phyloP scores from a whole-genome alignment of 345 rosid genomes.

The Kandelia obovata region DNA sequence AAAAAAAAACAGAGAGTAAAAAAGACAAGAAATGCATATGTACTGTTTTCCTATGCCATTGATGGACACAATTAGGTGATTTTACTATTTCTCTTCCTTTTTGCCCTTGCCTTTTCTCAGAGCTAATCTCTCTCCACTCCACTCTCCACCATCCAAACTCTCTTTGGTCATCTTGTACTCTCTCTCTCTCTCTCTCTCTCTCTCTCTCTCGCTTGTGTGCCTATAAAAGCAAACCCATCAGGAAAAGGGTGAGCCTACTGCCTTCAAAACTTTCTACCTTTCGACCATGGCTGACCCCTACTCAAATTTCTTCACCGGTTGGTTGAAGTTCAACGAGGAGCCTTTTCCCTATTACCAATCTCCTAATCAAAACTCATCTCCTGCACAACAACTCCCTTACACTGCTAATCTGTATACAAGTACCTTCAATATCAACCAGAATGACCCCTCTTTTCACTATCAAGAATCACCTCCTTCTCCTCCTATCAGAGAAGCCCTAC shows the following conservation, averaged over 20 bases:
- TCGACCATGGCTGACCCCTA: slow-evolving; percentile 78
- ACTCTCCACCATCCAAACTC: slow-evolving; percentile 39
- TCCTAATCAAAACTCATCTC: slow-evolving; percentile 19
- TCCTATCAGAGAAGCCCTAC: slow-evolving; percentile 83
- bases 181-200: slow-evolving; percentile 31
- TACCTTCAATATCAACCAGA: slow-evolving; percentile 12
- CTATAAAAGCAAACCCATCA: slow-evolving; percentile 57
- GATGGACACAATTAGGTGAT: neutral
- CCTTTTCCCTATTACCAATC: slow-evolving; percentile 23
- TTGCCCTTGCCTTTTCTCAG: slow-evolving; percentile 41
- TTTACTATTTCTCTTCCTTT: slow-evolving; percentile 15
- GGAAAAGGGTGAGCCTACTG: slow-evolving; percentile 29
- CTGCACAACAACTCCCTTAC: slow-evolving; percentile 16
- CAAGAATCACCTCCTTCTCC: slow-evolving; percentile 67
- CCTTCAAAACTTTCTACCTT: slow-evolving; percentile 23
- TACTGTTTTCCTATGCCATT: slow-evolving; percentile 4
- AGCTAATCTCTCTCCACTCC: neutral
- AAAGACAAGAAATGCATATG: too few relatives aligned
- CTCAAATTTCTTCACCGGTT: slow-evolving; percentile 62
- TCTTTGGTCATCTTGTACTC: slow-evolving; percentile 44
- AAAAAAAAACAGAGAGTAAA: neutral
- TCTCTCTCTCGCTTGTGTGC: slow-evolving; percentile 24
- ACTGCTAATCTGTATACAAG: slow-evolving; percentile 16
- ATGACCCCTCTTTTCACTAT: slow-evolving; percentile 18
- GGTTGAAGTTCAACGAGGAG: slow-evolving; percentile 44